phyloP scores from a whole-genome alignment of 108 stramenopile species.

The Discostella pseudostelligera region DNA sequence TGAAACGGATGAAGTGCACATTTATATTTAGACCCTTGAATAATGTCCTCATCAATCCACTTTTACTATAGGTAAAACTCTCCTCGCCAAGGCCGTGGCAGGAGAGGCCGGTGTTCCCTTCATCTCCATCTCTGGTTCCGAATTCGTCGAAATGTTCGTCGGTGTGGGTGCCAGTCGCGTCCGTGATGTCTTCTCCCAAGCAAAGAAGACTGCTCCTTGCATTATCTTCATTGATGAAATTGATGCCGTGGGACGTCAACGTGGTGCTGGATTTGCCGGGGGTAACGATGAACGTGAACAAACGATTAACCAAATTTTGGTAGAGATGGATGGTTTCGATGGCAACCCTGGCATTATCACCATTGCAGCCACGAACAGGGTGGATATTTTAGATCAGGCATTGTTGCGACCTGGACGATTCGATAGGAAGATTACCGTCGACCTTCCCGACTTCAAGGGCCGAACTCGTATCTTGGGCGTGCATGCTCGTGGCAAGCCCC shows the following conservation, averaged over 20 bases:
- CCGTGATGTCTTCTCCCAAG: conserved; percentile 90
- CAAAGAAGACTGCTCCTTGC: conserved; percentile 90
- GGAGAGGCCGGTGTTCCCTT: conserved; percentile 98
- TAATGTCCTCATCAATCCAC: conserved; percentile 19
- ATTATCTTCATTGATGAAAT: conserved; percentile 99
- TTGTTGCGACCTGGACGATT: conserved; percentile 98
- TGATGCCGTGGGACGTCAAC: conserved; percentile 93
- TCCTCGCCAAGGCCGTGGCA: conserved; percentile 96
- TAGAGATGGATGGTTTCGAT: conserved; percentile 97
- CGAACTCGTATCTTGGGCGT: conserved; percentile 91
- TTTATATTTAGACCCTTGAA: background rate
- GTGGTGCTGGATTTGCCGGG: conserved; percentile 86
- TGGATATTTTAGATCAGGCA: conserved; percentile 94
- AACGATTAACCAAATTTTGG: conserved; percentile 99
- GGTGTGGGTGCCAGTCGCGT: conserved; percentile 95
- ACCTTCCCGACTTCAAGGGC: conserved; percentile 94
- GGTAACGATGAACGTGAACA: conserved; percentile 96
- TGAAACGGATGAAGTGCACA: background rate
- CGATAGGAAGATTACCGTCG: conserved; percentile 95
- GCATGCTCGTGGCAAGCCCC: conserved; percentile 89
- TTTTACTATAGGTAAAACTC: conserved; percentile 94
- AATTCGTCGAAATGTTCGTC: conserved; percentile 95
- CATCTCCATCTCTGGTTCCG: conserved; percentile 88
- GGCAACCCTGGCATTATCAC: conserved; percentile 95
- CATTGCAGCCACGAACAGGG: conserved; percentile 97